Percentiles rank a stretch among this genome's conserved stretches.
These are phyloP conservation scores for Maudiozyma pseudohumilis DNA, from an alignment of 805 yeast genomes.

Conservation along the genomic window DNA sequence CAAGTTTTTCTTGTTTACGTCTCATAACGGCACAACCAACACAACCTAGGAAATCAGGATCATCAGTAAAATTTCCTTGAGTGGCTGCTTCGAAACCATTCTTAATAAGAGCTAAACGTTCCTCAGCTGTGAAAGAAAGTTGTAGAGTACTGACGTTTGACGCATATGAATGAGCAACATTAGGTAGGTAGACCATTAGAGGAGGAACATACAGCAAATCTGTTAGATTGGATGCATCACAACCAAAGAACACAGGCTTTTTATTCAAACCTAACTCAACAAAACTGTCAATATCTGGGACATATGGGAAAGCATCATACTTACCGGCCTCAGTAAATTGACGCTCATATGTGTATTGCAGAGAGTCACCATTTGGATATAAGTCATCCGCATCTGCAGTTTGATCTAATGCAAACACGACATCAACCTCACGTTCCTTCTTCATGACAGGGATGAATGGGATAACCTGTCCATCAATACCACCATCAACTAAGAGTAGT, in stretches of 20 bases:
- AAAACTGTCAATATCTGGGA: constrained; percentile 61
- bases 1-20: constrained; percentile 63
- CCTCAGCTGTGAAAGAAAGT: constrained; percentile 48
- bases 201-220: constrained; percentile 54
- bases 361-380: constrained; percentile 64
- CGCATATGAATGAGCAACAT: constrained; percentile 51
- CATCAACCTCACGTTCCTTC: constrained; percentile 49
- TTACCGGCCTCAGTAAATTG: constrained; percentile 47
- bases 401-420: constrained; percentile 54
- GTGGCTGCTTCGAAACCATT: constrained; percentile 73
- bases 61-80: constrained; percentile 55
- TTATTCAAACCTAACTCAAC: constrained; percentile 49
- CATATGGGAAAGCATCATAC: constrained; percentile 65
- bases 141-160: constrained; percentile 66
- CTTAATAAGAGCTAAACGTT: constrained; percentile 47
- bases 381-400: constrained; percentile 50
- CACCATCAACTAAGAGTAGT: constrained; percentile 58
- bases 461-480: constrained; percentile 54
- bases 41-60: constrained; percentile 60
- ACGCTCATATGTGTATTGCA: constrained; percentile 46
- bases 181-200: constrained; percentile 63
- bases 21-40: constrained; percentile 75
- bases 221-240: constrained; percentile 57
- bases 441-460: constrained; percentile 60
- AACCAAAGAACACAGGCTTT: constrained; percentile 75